Base-by-base conservation (phyloP, 768 basidiomycete genomes). In the Rhizopogon vesiculosus region DNA sequence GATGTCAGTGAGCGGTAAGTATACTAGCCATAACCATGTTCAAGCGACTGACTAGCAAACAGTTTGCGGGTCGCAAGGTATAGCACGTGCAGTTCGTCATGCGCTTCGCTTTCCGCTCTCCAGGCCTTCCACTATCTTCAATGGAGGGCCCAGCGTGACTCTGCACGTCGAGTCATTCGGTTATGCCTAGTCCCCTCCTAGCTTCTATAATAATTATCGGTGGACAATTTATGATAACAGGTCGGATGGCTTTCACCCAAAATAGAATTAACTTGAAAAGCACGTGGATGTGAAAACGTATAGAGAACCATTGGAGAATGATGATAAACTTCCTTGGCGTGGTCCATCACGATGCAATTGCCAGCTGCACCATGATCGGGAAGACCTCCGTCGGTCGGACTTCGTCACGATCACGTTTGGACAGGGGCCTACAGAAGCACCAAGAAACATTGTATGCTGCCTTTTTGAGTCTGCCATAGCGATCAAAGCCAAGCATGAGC, bases 11-110 rank as follows among this genome's bases (percentile, higher is more conserved):
- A 79, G 72, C 31, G 81, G 82, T 81, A 54, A 7, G 75, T 69
- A 1, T 8, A 15, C 33, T 29, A 8, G 3, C 15, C 25, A 25
- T 3, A 35, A 22, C 16, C 25, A 38, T 54, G 41, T 12, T 35
- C n/a, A 6, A 13, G 7, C 18, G 44, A 42, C 41, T 33, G 16
- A 53, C 39, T 7, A 5, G 29, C 28, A 12, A 39, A 7, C 15
- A 84, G 82, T 82, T 0, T 84, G 82, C 48, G 82, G 82, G 3
- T 74, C 79, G 0, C 69, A 69, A 19, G 65, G 68, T 4, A 57
- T 83, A 10, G 66, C 74, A 1, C 59, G 66, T 31, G 63, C 69
- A 1, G 79, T 78, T 16, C 72, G 76, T 5, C 53, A 58, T 0
- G 76, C 76, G 2, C 51, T 83, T 51, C 69, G 76, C 9, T 62